Conservation (phyloP, 352 stramenopile genomes). For the Pythium inflatum region DNA sequence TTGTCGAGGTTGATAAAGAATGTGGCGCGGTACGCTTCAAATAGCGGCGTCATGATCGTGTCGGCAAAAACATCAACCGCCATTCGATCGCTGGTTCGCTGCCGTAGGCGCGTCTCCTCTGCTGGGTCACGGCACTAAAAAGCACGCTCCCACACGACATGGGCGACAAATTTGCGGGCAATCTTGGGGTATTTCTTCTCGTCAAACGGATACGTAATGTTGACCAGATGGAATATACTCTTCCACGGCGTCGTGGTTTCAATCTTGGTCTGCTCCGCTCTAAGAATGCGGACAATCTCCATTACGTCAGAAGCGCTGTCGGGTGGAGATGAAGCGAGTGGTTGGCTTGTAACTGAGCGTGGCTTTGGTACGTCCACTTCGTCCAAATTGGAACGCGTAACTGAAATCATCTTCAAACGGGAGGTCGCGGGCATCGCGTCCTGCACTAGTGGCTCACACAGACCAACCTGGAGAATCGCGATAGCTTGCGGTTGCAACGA, state of each 20-base stretch:
- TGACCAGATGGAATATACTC: neutral
- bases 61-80: neutral
- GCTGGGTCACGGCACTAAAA: neutral
- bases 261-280: neutral
- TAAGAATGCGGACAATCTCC: neutral
- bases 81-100: neutral
- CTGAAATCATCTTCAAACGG: neutral
- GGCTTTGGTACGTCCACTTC: no score
- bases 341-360: no score
- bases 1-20: neutral
- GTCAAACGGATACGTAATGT: conserved; percentile 18
- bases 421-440: neutral
- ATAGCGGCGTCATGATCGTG: neutral
- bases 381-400: neutral
- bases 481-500: conserved; percentile 13
- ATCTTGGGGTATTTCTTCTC: neutral
- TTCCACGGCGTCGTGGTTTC: conserved; percentile 4
- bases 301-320: neutral
- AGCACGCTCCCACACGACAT: neutral
- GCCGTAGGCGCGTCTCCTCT: neutral
- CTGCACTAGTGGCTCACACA: neutral
- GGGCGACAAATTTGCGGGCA: neutral
- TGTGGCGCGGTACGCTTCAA: neutral
- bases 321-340: neutral
- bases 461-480: neutral